Evolutionary conservation across 225 moss, liverwort and hornwort species (phyloP).

Genomic region (Polytrichum formosum): DNA sequence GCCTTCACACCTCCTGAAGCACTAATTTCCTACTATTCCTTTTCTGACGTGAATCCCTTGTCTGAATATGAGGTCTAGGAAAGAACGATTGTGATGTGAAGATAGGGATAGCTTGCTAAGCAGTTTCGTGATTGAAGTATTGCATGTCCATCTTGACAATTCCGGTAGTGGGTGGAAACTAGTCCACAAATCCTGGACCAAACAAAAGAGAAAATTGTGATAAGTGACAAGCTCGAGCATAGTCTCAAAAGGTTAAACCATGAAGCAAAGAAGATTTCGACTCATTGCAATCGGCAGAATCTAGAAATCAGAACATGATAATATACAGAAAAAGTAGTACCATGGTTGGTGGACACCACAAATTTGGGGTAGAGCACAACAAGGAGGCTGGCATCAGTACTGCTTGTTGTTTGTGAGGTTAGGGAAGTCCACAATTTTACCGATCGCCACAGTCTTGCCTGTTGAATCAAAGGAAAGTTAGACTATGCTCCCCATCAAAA

Average conservation of each 20-base stretch:
- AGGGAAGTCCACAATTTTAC: constrained; percentile 50
- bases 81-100: not conserved
- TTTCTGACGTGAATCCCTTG: too few species aligned
- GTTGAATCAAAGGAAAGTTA: not conserved
- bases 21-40: too few species aligned
- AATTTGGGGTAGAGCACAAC: constrained; percentile 13
- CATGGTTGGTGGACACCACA: constrained; percentile 8
- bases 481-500: not conserved
- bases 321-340: constrained; percentile 1
- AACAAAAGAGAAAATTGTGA: not conserved
- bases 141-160: not conserved
- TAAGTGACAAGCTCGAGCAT: not conserved
- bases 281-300: not conserved
- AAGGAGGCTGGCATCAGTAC: constrained; percentile 45
- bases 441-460: constrained; percentile 65
- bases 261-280: not conserved
- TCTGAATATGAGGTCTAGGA: too few species aligned
- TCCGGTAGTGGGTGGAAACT: not conserved
- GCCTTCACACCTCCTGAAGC: too few species aligned
- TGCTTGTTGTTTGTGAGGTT: constrained; percentile 4
- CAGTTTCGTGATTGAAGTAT: not conserved
- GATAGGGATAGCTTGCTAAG: not conserved
- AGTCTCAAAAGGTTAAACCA: not conserved
- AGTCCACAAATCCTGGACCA: constrained; percentile 8
- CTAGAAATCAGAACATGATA: not conserved